Evolutionary conservation across 163 green algal species (phyloP), one percentile per base, ranked within the genome.

Genomic region (Volvox carteri): DNA sequence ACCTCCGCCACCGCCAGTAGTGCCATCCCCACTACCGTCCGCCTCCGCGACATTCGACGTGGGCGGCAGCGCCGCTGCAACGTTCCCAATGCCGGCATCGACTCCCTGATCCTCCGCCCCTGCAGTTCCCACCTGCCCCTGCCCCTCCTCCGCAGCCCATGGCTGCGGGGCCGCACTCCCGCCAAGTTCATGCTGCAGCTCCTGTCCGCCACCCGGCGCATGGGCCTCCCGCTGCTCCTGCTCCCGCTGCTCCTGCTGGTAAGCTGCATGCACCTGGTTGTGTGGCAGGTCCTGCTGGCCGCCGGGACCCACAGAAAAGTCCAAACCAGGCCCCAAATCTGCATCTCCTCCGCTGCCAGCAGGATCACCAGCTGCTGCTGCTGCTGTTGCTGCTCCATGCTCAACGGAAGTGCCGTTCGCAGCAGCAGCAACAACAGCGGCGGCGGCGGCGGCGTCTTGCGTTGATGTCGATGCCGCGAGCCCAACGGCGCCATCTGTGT

Each of bases 121-220:
- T 23, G 42, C 62, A 74, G 5, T 44, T 25, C 4, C n/a, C 33
- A 50, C 37, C 48, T 16, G 48, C 75, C 68, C 37, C 75, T 70
- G 23, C 75, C 18, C 73, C 73, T 35, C n/a, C 33, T 84, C 37
- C 48, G n/a, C n/a, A n/a, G n/a, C n/a, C n/a, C n/a, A n/a, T n/a
- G n/a, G n/a, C n/a, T n/a, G n/a, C n/a, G n/a, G n/a, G n/a, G n/a
- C n/a, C n/a, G n/a, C n/a, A n/a, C n/a, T n/a, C n/a, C n/a, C n/a
- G n/a, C n/a, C n/a, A n/a, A n/a, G n/a, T n/a, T n/a, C n/a, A n/a
- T 50, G 48, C 75, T 70, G 46, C 75, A 50, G 23, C 75, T 46
- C 8, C 48, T 68, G 42, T 30, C 9, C 39, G 12, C 19, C 28
- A 8, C 65, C 44, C 73, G 62, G 73, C 44, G 12, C n/a, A 9